Evolutionary conservation across 306 rosid species (phyloP), one percentile per base, ranked within the genome.

Genomic region (Dryas octopetala): DNA sequence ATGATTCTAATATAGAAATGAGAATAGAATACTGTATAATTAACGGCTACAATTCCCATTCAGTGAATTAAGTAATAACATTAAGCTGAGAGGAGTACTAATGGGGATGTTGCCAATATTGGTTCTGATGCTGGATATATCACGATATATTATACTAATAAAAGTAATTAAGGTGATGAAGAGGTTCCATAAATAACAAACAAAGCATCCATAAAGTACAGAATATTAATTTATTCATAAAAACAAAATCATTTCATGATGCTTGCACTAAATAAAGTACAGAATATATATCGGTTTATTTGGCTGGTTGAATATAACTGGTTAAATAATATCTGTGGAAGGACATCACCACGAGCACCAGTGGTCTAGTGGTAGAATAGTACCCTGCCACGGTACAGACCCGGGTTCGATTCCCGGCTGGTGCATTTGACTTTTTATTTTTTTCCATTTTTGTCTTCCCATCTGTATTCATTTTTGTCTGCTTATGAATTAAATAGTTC

Each of bases 291-390:
- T 32, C 0, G 6, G 0, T 0, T 1, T 13, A 0, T 13, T 32
- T 6, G 46, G 5, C 2, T 11, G 47, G 19, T 19, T 28, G 49
- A 46, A 46, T 1, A 46, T 5, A 46, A 46, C 32, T 2, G 38
- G 38, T 32, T 32, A 32, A 32, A 32, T 32, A 32, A 32, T 2
- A 32, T 32, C 3, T 32, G 38, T 32, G 6, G 1, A 4, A 1
- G 3, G 2, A 0, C 38, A 32, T 7, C 7, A 17, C 0, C 50
- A 41, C 16, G 2, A 48, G 90, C 94, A 89, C 93, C 97, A 91
- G 92, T 89, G 97, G 96, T 91, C 96, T 91, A 88, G 96, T 89
- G 97, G 97, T 89, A 91, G 97, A 88, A 88, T 93, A 91, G 92
- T 88, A 83, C 93, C 90, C 92, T 91, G 86, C 89, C 84, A 79